Evolutionary conservation across 73 alveolate species (phyloP), one percentile per base, ranked within the genome.

Genomic region (Paramecium tetraurelia): DNA sequence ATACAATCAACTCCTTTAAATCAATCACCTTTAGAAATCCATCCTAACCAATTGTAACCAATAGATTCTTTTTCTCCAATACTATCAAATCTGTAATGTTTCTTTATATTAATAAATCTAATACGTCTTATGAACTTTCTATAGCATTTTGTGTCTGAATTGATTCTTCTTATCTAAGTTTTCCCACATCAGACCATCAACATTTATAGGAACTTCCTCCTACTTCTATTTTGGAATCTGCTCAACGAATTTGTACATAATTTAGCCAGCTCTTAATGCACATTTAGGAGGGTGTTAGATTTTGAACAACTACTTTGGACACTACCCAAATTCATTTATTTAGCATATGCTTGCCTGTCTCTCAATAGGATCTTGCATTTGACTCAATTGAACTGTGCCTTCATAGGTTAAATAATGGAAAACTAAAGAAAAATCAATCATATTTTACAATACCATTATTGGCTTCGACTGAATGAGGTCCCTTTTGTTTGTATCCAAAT

Each of bases 381-480:
- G 84, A 85, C 96, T 98, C 33, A 98, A 92, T 86, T 95, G 94
- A 4, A 97, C 96, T 33, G 92, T 87, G 0, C 98, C 99, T 89
- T 97, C 99, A 84, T 98, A 98, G 33, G 99, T 97, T 48, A 98
- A 86, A 58, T 99, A 99, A 94, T 98, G 99, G 93, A 98, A 98
- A n/a, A 98, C 93, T 93, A 92, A 27, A 31, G 18, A 29, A 36
- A 2, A n/a, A 29, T 27, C 0, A 27, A 48, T 43, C 27, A 48
- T 16, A 2, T 4, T 16, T 48, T 48, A 48, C 59, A n/a, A 18
- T 59, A 94, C 96, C 93, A 95, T 97, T 98, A 87, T 92, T 85
- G 29, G 95, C 98, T 53, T 96, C 97, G 58, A 93, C 86, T 6
- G 99, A 97, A 89, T 59, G 93, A 12, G 87, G 94, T 0, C 98